Evolutionary conservation across 257 asterid species (phyloP).

Genomic region (Solanum boliviense): DNA sequence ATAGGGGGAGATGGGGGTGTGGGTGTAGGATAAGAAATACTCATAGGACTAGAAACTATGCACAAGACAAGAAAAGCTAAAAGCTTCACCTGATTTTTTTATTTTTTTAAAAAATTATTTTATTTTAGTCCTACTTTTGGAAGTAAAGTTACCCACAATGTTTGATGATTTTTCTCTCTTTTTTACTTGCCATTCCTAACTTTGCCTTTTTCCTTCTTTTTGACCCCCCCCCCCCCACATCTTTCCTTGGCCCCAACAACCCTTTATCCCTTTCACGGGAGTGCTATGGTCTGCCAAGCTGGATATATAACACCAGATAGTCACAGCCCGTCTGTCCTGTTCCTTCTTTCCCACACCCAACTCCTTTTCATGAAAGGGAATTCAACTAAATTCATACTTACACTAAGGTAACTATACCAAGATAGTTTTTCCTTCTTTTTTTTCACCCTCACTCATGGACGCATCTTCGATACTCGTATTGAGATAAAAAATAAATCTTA

Average conservation of each 20-base stretch:
- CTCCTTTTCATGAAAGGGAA: slow-evolving; percentile 53
- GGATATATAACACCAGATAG: slow-evolving; percentile 29
- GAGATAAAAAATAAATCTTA: background rate
- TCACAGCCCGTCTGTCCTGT: slow-evolving; percentile 25
- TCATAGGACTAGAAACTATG: slow-evolving; percentile 7
- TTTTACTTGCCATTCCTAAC: background rate
- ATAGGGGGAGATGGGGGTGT: slow-evolving; percentile 5
- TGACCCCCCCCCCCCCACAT: slow-evolving; percentile 1
- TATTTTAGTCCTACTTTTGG: background rate
- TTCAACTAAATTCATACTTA: slow-evolving; percentile 24
- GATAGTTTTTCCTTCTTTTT: background rate
- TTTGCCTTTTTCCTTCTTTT: slow-evolving; percentile 5
- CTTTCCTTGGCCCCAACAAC: slow-evolving; percentile 45
- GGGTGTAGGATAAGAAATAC: slow-evolving; percentile 20
- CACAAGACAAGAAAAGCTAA: slow-evolving; percentile 15
- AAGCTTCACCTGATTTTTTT: slow-evolving; percentile 9
- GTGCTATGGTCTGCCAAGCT: slow-evolving; percentile 55
- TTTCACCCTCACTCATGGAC: background rate
- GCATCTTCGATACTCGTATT: accelerated
- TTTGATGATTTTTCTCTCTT: background rate
- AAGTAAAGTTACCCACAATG: background rate
- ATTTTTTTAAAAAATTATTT: background rate
- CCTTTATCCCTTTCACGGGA: slow-evolving; percentile 62
- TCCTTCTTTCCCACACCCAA: slow-evolving; percentile 30
- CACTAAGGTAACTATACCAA: background rate